These are phyloP conservation scores for Torrubiellomyces zombiae DNA, from an alignment of 2,329 filamentous ascomycete species.

Conservation along the genomic window DNA sequence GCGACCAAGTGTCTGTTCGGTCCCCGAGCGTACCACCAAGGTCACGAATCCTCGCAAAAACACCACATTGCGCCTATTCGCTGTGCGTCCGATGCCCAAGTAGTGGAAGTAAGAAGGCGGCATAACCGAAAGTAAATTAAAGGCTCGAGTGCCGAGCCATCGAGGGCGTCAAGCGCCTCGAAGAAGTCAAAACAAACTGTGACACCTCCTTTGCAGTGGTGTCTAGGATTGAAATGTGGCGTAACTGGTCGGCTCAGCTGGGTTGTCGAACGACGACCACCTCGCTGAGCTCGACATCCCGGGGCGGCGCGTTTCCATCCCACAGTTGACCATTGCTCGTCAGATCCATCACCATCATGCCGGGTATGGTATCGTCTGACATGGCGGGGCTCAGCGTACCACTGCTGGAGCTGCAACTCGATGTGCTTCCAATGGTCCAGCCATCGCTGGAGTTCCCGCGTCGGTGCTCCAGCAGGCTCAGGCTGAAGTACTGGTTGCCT, in stretches of 20 bases:
- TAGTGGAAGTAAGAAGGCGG: too few species aligned
- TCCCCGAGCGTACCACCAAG: too few species aligned
- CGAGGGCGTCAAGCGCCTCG: too few species aligned
- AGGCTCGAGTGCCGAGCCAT: too few species aligned
- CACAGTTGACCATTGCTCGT: slow-evolving; percentile 20
- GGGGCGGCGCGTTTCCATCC: slow-evolving; percentile 18
- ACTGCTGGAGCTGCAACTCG: slow-evolving; percentile 36
- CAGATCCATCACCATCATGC: slow-evolving; percentile 18
- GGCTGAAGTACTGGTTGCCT: slow-evolving; percentile 27
- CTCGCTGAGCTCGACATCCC: slow-evolving; percentile 28
- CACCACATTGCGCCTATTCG: slow-evolving; percentile 20
- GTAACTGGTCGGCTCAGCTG: not conserved
- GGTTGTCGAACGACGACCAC: slow-evolving; percentile 24
- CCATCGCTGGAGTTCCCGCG: slow-evolving; percentile 54
- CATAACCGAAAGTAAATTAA: slow-evolving; percentile 18
- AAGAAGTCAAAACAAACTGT: too few species aligned
- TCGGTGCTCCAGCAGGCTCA: slow-evolving; percentile 26
- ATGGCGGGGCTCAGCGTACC: slow-evolving; percentile 32
- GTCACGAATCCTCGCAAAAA: slow-evolving; percentile 7
- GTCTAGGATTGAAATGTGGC: too few species aligned
- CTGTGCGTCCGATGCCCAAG: too few species aligned
- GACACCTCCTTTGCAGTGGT: too few species aligned
- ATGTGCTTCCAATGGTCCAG: slow-evolving; percentile 79
- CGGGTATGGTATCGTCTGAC: slow-evolving; percentile 23
- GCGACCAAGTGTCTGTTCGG: too few species aligned